Percentiles rank a stretch among this genome's conserved stretches.
Conservation (phyloP, 202 grass and related monocot species). For the Alloteropsis angusta region DNA sequence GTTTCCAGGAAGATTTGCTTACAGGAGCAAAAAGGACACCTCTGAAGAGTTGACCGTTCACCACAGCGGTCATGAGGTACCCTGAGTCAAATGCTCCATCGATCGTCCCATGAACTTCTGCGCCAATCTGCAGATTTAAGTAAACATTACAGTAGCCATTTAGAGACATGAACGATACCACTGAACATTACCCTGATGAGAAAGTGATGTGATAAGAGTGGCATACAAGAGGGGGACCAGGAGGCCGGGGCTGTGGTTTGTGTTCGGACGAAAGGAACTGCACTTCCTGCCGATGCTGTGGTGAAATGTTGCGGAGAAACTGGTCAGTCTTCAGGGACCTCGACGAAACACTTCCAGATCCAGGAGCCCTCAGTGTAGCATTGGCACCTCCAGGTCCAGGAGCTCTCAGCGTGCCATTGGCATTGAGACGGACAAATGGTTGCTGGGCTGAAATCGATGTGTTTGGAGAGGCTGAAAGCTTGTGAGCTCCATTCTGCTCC, state of each 20-base stretch:
- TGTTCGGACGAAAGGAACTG: slow-evolving; percentile 50
- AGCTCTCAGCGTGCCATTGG: slow-evolving; percentile 32
- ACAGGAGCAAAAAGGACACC: slow-evolving; percentile 89
- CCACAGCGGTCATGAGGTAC: slow-evolving; percentile 78
- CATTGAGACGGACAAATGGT: slow-evolving; percentile 47
- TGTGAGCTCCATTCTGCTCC: slow-evolving; percentile 64
- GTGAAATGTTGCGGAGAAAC: slow-evolving; percentile 33
- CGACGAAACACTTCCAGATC: slow-evolving; percentile 14
- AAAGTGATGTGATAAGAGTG: not conserved
- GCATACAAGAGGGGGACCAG: slow-evolving; percentile 44
- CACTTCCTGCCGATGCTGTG: slow-evolving; percentile 46
- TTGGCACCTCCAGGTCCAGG: slow-evolving; percentile 23
- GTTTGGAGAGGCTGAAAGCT: slow-evolving; percentile 47
- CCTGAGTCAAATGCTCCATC: slow-evolving; percentile 94
- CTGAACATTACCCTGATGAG: not conserved
- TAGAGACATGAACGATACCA: not conserved
- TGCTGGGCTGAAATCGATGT: slow-evolving; percentile 40
- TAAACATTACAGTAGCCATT: not conserved
- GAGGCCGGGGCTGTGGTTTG: slow-evolving; percentile 36
- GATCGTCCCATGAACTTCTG: slow-evolving; percentile 63
- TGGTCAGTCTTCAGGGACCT: slow-evolving; percentile 53
- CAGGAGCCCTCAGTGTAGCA: slow-evolving; percentile 15
- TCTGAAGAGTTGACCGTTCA: slow-evolving; percentile 83
- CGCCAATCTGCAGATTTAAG: slow-evolving; percentile 55
- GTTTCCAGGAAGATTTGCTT: slow-evolving; percentile 23